Percentiles rank a stretch among this genome's conserved stretches.
phyloP scores from a whole-genome alignment of 2,329 filamentous ascomycete species.

The Parafenestella ontariensis region DNA sequence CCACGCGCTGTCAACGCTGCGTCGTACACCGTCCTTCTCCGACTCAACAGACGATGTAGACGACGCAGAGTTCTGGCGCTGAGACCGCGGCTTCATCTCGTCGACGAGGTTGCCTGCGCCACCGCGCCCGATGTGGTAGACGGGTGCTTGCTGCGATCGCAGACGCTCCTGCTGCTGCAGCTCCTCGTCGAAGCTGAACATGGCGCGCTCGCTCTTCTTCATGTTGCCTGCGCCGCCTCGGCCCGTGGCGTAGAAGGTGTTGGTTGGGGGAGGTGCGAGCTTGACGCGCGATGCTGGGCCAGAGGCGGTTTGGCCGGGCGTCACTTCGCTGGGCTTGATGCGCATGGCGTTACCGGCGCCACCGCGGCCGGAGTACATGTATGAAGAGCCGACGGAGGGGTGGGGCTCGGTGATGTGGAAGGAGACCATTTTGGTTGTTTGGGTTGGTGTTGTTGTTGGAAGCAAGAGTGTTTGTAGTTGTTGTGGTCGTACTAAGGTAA shows the following conservation, averaged over 20 bases:
- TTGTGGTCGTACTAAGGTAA: constrained; percentile 2
- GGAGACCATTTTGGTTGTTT: constrained; percentile 45
- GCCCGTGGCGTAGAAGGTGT: constrained; percentile 67
- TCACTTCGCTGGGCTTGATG: constrained; percentile 62
- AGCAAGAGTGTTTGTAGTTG: constrained; percentile 10
- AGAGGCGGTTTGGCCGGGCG: constrained; percentile 53
- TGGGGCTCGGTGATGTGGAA: constrained; percentile 69
- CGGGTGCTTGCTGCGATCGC: constrained; percentile 62
- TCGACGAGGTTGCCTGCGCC: constrained; percentile 64
- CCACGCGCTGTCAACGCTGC: constrained; percentile 48
- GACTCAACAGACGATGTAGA: constrained; percentile 36
- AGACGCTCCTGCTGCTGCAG: constrained; percentile 64
- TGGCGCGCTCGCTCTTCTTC: constrained; percentile 60
- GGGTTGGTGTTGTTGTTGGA: constrained; percentile 17
- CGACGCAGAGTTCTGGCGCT: constrained; percentile 40
- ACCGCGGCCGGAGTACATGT: constrained; percentile 63
- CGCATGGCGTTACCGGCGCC: constrained; percentile 66
- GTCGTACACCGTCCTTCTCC: constrained; percentile 37
- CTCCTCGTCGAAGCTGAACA: constrained; percentile 74
- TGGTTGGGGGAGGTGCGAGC: constrained; percentile 54
- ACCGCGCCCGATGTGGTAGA: constrained; percentile 70
- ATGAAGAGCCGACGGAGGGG: constrained; percentile 61
- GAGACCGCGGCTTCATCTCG: constrained; percentile 42
- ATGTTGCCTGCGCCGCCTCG: constrained; percentile 73
- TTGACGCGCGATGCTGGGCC: constrained; percentile 59